Percentiles rank a stretch among this genome's conserved stretches.
Conservation (phyloP, 306 rosid species). For the Medicago lupulina region DNA sequence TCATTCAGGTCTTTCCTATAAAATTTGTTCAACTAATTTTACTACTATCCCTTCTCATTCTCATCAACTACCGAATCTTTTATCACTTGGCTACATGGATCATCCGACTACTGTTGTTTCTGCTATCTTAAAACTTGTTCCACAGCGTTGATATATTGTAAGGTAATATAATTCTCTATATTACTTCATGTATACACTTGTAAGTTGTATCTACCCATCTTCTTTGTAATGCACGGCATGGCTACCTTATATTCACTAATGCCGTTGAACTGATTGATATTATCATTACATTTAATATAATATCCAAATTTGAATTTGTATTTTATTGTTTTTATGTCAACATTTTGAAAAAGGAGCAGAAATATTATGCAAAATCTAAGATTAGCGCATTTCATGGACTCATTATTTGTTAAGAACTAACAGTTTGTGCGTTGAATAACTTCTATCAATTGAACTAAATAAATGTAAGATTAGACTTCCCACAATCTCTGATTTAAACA, state of each 20-base stretch:
- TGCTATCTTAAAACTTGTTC: conserved; percentile 9
- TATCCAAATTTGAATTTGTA: conserved; percentile 19
- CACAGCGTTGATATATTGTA: no score
- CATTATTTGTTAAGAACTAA: conserved; percentile 18
- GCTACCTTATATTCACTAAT: conserved; percentile 11
- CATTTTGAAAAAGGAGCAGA: not conserved
- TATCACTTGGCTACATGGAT: not conserved
- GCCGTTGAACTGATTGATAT: not conserved
- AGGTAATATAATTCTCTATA: no score
- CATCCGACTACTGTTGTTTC: not conserved
- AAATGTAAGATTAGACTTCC: conserved; percentile 3
- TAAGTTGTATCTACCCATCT: not conserved
- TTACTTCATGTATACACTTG: no score
- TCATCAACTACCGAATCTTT: not conserved
- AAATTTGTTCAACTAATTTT: not conserved
- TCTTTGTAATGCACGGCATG: conserved; percentile 21
- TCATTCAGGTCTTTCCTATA: not conserved
- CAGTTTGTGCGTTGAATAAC: conserved; percentile 22
- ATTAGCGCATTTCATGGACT: not conserved
- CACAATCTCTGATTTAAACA: conserved; percentile 16
- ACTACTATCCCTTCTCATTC: not conserved
- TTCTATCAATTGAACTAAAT: conserved; percentile 12
- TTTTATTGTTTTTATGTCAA: no score
- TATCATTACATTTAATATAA: conserved; percentile 29
- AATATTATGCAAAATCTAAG: conserved; percentile 11